Conservation (phyloP, 2,329 filamentous ascomycete species). For the Helminthosporium solani region DNA sequence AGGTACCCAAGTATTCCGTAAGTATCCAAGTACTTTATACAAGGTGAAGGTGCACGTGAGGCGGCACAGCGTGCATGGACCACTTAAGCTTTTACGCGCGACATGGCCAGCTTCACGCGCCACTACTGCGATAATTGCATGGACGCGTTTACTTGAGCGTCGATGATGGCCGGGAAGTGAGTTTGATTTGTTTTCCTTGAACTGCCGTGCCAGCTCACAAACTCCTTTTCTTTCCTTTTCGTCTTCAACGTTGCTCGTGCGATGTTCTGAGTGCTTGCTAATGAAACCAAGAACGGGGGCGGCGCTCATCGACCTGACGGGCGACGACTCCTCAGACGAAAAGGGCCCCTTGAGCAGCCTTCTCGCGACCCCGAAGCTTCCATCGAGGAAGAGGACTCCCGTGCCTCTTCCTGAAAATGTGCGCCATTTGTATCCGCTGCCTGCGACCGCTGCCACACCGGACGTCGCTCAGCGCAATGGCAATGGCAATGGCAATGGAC, state of each 20-base stretch:
- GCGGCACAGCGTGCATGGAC: too few species aligned
- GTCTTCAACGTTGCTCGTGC: background rate
- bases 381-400: background rate
- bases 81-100: too few species aligned
- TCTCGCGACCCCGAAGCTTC: background rate
- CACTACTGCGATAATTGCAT: constrained; percentile 4
- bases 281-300: background rate
- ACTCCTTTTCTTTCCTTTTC: background rate
- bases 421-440: constrained; percentile 1
- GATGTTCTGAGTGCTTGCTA: too few species aligned
- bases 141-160: constrained; percentile 17
- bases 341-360: background rate
- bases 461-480: background rate
- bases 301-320: constrained; percentile 22
- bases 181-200: too few species aligned
- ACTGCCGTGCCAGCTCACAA: too few species aligned
- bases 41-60: too few species aligned
- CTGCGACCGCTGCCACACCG: background rate
- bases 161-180: constrained; percentile 22
- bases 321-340: constrained; percentile 20
- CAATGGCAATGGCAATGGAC: background rate
- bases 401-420: constrained; percentile 9
- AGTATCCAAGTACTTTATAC: too few species aligned
- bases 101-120: constrained; percentile 2
- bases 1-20: too few species aligned